Conservation (phyloP, 192 early-diverging fungal genomes). For the Linnemannia schmuckeri region DNA sequence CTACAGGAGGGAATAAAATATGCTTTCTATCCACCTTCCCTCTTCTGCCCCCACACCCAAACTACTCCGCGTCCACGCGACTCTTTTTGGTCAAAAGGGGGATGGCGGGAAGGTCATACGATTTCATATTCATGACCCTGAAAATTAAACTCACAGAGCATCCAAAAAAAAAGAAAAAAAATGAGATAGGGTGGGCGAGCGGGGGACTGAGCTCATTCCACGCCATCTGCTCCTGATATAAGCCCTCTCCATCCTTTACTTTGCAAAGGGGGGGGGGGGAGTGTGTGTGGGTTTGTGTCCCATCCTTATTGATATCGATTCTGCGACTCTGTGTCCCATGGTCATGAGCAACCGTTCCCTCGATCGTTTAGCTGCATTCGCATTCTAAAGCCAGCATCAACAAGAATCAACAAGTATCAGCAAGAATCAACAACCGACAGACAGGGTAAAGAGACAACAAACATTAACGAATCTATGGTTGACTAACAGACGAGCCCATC, state of each 20-base stretch:
- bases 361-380: too few relatives aligned
- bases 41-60: neutral
- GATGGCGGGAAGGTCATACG: neutral
- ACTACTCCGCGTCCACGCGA: neutral
- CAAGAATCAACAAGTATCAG: neutral
- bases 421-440: neutral
- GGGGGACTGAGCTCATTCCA: neutral
- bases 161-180: neutral
- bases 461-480: neutral
- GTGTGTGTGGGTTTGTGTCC: too few relatives aligned
- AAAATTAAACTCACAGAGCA: neutral
- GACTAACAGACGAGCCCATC: neutral
- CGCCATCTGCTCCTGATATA: neutral
- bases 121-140: neutral
- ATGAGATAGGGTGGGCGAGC: neutral
- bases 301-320: neutral
- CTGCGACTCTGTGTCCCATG: neutral
- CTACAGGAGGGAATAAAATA: neutral
- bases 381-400: neutral
- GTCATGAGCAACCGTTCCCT: neutral
- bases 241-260: neutral
- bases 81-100: conserved; percentile 1
- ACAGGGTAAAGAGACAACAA: neutral
- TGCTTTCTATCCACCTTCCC: neutral
- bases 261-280: too few relatives aligned